Conservation (phyloP, 2,329 filamentous ascomycete species). For the Tolypocladium sp. region DNA sequence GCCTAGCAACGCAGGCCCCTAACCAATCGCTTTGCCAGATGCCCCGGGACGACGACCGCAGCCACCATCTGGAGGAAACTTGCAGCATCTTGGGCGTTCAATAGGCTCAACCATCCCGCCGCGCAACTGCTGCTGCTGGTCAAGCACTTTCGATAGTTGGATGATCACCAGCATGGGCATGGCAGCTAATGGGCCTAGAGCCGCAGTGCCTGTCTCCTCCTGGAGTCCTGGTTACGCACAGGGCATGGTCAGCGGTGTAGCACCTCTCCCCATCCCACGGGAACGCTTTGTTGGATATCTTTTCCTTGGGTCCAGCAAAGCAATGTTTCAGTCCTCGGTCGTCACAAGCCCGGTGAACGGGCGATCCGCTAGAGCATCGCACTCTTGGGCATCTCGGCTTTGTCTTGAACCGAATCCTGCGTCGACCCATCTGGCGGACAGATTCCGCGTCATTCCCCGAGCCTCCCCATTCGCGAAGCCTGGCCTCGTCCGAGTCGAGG, state of each 20-base stretch:
- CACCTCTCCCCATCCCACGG: too few relatives aligned
- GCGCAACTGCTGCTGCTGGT: background rate
- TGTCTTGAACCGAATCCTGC: too few relatives aligned
- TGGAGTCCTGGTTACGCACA: background rate
- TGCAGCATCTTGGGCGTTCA: background rate
- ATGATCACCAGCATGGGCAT: background rate
- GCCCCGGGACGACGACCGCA: background rate
- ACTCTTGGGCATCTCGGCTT: too few relatives aligned
- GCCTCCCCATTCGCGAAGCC: background rate
- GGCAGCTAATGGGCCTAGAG: background rate
- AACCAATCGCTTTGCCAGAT: background rate
- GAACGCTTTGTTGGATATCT: too few relatives aligned
- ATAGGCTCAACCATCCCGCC: background rate
- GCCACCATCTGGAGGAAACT: background rate
- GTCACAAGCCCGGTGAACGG: too few relatives aligned
- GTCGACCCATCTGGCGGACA: background rate
- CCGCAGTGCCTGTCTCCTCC: background rate
- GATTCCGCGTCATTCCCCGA: background rate
- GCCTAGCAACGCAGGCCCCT: background rate
- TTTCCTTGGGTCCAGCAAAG: too few relatives aligned
- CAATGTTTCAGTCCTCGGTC: too few relatives aligned
- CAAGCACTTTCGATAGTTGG: background rate
- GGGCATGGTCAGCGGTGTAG: too few relatives aligned
- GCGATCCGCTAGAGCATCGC: too few relatives aligned
- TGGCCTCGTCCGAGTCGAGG: background rate